phyloP scores from a whole-genome alignment of 202 grass and related monocot species.

The Eragrostis tef region DNA sequence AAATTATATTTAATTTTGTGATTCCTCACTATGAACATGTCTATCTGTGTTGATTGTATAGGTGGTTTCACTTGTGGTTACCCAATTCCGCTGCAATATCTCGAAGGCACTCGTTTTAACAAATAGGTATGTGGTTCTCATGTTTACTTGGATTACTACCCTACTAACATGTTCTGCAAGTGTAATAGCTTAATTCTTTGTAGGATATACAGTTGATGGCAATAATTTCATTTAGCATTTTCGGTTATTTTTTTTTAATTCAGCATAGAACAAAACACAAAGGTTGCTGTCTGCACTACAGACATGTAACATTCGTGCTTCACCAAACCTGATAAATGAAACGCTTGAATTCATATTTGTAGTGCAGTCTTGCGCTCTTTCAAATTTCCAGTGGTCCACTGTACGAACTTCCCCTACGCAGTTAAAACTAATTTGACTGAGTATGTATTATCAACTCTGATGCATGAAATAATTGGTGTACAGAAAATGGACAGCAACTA shows the following conservation, averaged over 20 bases:
- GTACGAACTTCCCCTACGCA: not conserved
- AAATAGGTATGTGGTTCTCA: constrained; percentile 59
- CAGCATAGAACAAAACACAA: not conserved
- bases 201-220: not conserved
- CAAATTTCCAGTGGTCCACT: not conserved
- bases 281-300: not conserved
- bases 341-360: constrained; percentile 16
- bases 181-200: constrained; percentile 16
- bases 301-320: constrained; percentile 1
- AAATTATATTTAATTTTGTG: not conserved
- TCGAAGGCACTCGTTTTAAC: constrained; percentile 93
- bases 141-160: constrained; percentile 27
- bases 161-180: constrained; percentile 12
- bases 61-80: constrained; percentile 94
- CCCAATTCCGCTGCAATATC: constrained; percentile 90
- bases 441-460: constrained; percentile 25
- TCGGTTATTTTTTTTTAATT: not conserved
- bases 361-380: not conserved
- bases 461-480: constrained; percentile 35
- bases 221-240: constrained; percentile 29
- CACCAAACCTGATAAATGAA: not conserved
- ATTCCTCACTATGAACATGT: constrained; percentile 36
- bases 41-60: constrained; percentile 48
- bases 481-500: constrained; percentile 91
- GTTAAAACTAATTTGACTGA: constrained; percentile 22